phyloP scores from a whole-genome alignment of 805 yeast genomes.

The Yamadazyma tumulicola region DNA sequence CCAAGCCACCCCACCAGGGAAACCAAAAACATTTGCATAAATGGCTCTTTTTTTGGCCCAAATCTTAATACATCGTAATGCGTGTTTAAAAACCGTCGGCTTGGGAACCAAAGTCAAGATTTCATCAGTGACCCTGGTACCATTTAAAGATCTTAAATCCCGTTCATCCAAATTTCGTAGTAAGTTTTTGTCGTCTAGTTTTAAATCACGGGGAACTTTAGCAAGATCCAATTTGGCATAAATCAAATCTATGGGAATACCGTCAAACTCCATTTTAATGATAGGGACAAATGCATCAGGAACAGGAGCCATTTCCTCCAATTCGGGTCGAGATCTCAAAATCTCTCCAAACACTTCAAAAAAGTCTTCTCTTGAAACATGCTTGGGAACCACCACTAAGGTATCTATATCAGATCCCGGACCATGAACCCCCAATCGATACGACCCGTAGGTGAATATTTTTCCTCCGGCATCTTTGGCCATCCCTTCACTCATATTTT shows the following conservation, averaged over 20 bases:
- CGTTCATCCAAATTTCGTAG: slow-evolving; percentile 85
- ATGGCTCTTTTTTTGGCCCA: slow-evolving; percentile 97
- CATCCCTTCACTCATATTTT: slow-evolving; percentile 97
- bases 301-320: slow-evolving; percentile 88
- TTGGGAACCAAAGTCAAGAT: slow-evolving; percentile 87
- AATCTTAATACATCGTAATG: slow-evolving; percentile 84
- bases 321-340: slow-evolving; percentile 68
- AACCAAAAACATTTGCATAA: slow-evolving; percentile 92
- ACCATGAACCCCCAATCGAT: slow-evolving; percentile 92
- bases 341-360: slow-evolving; percentile 75
- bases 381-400: slow-evolving; percentile 94
- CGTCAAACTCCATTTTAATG: slow-evolving; percentile 81
- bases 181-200: slow-evolving; percentile 79
- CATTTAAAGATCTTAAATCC: slow-evolving; percentile 86
- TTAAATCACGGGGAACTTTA: slow-evolving; percentile 71
- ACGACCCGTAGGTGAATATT: slow-evolving; percentile 93
- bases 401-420: slow-evolving; percentile 99
- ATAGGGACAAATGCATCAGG: slow-evolving; percentile 99
- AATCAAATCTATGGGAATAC: slow-evolving; percentile 89
- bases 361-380: slow-evolving; percentile 86
- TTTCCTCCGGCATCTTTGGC: slow-evolving; percentile 97
- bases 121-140: slow-evolving; percentile 96
- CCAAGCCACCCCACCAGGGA: slow-evolving; percentile 99
- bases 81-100: slow-evolving; percentile 87
- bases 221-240: slow-evolving; percentile 82